Percentiles rank a stretch among this genome's conserved stretches.
Evolutionary conservation across 2,329 filamentous ascomycete species (phyloP).

Genomic region (Pseudogymnoascus sp.): DNA sequence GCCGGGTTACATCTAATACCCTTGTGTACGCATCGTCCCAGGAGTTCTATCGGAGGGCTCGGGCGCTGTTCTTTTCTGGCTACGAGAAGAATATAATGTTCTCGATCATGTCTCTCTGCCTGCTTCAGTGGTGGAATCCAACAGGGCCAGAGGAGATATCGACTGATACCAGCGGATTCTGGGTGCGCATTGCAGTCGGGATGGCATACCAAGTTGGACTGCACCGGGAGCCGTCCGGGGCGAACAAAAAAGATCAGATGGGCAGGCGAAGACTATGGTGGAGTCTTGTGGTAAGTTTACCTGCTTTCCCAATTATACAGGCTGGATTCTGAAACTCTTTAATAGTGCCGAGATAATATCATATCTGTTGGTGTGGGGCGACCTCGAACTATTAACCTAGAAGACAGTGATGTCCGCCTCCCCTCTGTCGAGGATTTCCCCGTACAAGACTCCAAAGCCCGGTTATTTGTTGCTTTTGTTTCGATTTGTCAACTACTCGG

Average conservation of each 20-base stretch:
- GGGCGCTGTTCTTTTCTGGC: conserved; percentile 30
- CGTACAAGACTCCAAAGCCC: neutral
- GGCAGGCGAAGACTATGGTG: conserved; percentile 37
- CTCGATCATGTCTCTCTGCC: conserved; percentile 26
- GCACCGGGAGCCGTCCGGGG: conserved; percentile 33
- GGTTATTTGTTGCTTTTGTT: conserved; percentile 9
- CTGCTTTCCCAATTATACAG: neutral
- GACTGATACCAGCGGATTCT: conserved; percentile 38
- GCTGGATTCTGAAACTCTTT: neutral
- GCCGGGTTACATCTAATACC: conserved; percentile 31
- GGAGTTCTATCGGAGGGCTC: conserved; percentile 30
- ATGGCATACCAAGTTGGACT: conserved; percentile 38
- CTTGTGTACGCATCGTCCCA: conserved; percentile 24
- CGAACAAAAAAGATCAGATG: conserved; percentile 27
- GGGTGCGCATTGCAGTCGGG: conserved; percentile 36
- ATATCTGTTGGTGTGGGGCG: conserved; percentile 31
- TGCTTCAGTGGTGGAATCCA: conserved; percentile 32
- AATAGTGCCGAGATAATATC: conserved; percentile 32
- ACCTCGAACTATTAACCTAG: conserved; percentile 10
- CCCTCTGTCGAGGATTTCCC: conserved; percentile 11
- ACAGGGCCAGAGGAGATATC: conserved; percentile 31
- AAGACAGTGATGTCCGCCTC: conserved; percentile 6
- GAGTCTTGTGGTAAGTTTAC: conserved; percentile 33
- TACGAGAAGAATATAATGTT: conserved; percentile 30
- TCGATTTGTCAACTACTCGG: conserved; percentile 9